Evolutionary conservation across 2,329 filamentous ascomycete genomes (phyloP), one percentile per base, ranked within the genome.

Genomic region (Coniochaeta sp.): DNA sequence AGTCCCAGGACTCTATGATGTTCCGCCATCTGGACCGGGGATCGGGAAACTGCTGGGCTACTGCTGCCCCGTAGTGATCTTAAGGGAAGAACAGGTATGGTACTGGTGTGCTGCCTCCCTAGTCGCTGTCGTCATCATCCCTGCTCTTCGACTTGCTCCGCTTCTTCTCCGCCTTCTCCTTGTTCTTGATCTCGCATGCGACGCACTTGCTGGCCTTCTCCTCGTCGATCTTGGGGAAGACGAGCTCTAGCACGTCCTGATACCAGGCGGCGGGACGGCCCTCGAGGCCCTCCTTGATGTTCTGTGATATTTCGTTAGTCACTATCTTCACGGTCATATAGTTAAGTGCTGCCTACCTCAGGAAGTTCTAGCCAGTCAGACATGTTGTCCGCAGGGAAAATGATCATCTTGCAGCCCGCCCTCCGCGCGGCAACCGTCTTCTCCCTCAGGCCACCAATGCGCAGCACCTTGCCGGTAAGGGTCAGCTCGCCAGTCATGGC

Each of bases 401-500:
- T 86, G 61, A 99, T 85, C 69, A 84, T 95, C 69, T 87, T 94
- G 63, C 91, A 95, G 51, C 95, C 94, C 20, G 94, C 94, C 57
- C 94, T 79, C 63, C 91, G 82, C 53, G 94, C 95, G 27, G 94
- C 94, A 33, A 99, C 92, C 6, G 94, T 96, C 84, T 99, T 99
- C 74, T 99, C 94, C 46, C 94, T 78, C 60, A 99, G 72, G 0
- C 94, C 94, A 48, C 94, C 94, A 66, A 99, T 99, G 56, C 94
- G 81, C 50, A 99, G 74, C 2, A 99, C 92, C 73, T 99, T 99
- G 51, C 94, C 94, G 1, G 94, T 99, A 50, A 99, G 84, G 1
- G 95, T 99, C 57, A 99, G 76, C 71, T 99, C 94, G 57, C 94
- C 94, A 1, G 94, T 99, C 94, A 99, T 99, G 53, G 95, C 92